Conservation (phyloP, 2,329 filamentous ascomycete genomes). For the Xylariaceae sp. region DNA sequence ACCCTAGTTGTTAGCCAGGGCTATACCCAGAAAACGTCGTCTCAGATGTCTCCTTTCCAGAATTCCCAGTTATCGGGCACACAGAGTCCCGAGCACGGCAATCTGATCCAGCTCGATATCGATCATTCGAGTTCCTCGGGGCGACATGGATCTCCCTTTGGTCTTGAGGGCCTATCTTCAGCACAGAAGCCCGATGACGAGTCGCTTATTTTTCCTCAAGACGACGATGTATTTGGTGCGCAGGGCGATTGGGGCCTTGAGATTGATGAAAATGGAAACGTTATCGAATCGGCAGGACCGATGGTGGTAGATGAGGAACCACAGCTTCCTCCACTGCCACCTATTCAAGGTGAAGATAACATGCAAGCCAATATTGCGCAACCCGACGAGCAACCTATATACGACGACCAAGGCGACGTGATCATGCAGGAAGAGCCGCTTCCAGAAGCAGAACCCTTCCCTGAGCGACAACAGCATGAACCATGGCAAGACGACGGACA, state of each 20-base stretch:
- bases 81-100: conserved; percentile 26
- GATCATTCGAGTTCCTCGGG: conserved; percentile 34
- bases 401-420: conserved; percentile 44
- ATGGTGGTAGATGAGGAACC: conserved; percentile 48
- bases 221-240: conserved; percentile 42
- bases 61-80: conserved; percentile 30
- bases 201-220: conserved; percentile 41
- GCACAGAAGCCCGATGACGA: conserved; percentile 41
- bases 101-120: conserved; percentile 37
- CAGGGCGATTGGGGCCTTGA: conserved; percentile 53
- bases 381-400: conserved; percentile 22
- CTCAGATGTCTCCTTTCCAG: conserved; percentile 37
- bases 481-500: conserved; percentile 26
- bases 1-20: conserved; percentile 43
- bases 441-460: conserved; percentile 48
- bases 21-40: conserved; percentile 41
- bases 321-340: conserved; percentile 52
- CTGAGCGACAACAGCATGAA: conserved; percentile 34
- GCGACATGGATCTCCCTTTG: conserved; percentile 32
- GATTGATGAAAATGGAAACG: conserved; percentile 60
- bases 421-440: conserved; percentile 48
- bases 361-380: conserved; percentile 25
- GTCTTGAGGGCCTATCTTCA: conserved; percentile 39
- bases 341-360: conserved; percentile 25
- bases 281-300: conserved; percentile 45